These are phyloP conservation scores for Sugiyamaella americana DNA, from an alignment of 805 yeast genomes.

Conservation along the genomic window DNA sequence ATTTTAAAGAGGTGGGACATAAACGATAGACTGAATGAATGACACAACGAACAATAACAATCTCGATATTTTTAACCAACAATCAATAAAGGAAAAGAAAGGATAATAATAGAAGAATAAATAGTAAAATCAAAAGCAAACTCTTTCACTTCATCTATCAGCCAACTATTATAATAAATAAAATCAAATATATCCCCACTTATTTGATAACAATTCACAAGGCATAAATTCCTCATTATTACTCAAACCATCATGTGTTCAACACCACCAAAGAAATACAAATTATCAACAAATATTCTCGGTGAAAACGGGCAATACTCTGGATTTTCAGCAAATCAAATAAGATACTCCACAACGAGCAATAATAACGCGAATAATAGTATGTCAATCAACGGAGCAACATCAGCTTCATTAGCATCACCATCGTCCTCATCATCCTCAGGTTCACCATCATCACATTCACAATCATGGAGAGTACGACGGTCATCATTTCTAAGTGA, in stretches of 20 bases:
- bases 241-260: background rate
- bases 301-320: too few species aligned
- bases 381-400: background rate
- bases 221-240: background rate
- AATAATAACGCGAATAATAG: background rate
- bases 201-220: too few species aligned
- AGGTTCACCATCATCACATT: background rate
- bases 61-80: too few species aligned
- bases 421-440: too few species aligned
- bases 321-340: background rate
- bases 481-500: conserved; percentile 23
- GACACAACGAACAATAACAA: too few species aligned
- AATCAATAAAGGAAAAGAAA: too few species aligned
- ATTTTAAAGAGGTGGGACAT: background rate
- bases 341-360: background rate
- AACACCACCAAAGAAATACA: background rate
- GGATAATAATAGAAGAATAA: too few species aligned
- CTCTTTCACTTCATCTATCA: too few species aligned
- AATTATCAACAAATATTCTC: background rate
- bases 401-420: background rate
- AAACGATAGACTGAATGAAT: too few species aligned
- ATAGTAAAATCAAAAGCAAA: too few species aligned
- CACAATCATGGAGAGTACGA: conserved; percentile 8
- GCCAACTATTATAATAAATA: background rate
- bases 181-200: background rate